These are phyloP conservation scores for Lactarius evosmus DNA, from an alignment of 768 basidiomycete species.

Conservation along the genomic window DNA sequence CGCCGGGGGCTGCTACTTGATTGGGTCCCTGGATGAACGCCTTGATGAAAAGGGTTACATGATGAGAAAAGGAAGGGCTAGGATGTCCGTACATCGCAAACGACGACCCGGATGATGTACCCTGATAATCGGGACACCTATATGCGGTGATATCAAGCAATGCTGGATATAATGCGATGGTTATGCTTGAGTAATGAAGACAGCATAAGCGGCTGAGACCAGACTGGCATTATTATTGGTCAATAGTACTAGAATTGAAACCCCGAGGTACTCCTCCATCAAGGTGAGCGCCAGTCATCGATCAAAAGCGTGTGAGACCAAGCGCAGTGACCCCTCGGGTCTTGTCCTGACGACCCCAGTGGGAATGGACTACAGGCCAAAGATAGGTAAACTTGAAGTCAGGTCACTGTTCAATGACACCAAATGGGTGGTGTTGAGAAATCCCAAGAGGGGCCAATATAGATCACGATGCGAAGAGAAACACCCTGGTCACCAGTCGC, in stretches of 20 bases:
- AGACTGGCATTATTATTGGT: neutral
- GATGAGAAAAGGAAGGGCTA: neutral
- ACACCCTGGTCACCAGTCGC: neutral
- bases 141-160: too few relatives aligned
- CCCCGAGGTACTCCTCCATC: neutral
- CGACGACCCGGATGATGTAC: neutral
- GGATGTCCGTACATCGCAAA: neutral
- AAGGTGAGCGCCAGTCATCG: neutral
- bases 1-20: neutral
- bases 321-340: neutral
- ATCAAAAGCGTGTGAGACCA: neutral
- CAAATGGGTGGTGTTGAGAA: neutral
- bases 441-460: neutral
- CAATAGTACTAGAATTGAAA: neutral
- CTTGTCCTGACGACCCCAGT: neutral
- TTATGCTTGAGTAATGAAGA: neutral
- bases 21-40: neutral
- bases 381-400: neutral
- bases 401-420: neutral
- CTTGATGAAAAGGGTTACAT: neutral
- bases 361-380: neutral
- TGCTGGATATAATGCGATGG: neutral
- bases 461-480: neutral
- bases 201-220: neutral
- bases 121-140: too few relatives aligned